These are phyloP conservation scores for Pythium brassicae DNA, from an alignment of 352 stramenopile species.

Conservation along the genomic window DNA sequence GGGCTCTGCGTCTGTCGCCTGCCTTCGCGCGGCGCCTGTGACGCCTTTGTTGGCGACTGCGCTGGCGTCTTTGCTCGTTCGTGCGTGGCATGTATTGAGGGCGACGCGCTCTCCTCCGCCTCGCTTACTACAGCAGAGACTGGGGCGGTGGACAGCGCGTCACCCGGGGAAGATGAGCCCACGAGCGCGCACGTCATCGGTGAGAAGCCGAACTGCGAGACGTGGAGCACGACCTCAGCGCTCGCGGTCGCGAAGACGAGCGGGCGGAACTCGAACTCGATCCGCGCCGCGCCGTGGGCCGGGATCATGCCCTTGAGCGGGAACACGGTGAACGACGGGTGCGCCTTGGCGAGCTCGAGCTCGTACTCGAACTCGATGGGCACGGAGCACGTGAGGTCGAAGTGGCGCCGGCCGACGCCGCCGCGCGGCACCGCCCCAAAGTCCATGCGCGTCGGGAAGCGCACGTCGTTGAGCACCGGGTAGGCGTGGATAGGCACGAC, in stretches of 20 bases:
- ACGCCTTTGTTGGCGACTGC: background rate
- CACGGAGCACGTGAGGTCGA: slow-evolving; percentile 68
- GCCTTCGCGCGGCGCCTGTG: background rate
- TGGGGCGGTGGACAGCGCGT: background rate
- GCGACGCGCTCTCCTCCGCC: background rate
- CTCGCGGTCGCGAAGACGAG: slow-evolving; percentile 55
- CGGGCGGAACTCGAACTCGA: slow-evolving; percentile 78
- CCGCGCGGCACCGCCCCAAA: slow-evolving; percentile 71
- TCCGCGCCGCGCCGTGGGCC: slow-evolving; percentile 48
- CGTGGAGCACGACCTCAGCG: slow-evolving; percentile 56
- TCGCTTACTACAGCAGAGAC: background rate
- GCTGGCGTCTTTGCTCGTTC: background rate
- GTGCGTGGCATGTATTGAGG: background rate
- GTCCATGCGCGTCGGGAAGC: slow-evolving; percentile 73
- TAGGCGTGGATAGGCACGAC: slow-evolving; percentile 86
- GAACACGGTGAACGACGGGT: slow-evolving; percentile 77
- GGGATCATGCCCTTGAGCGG: slow-evolving; percentile 68
- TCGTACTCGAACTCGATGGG: slow-evolving; percentile 89
- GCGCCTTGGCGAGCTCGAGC: slow-evolving; percentile 51
- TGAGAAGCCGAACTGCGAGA: slow-evolving; percentile 79
- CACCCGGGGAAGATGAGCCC: slow-evolving; percentile 51
- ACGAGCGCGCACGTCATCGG: slow-evolving; percentile 55
- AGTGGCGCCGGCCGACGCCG: slow-evolving; percentile 26
- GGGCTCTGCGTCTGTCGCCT: background rate
- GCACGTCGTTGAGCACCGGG: slow-evolving; percentile 75